Evolutionary conservation across 306 rosid genomes (phyloP).

Genomic region (Geum urbanum): DNA sequence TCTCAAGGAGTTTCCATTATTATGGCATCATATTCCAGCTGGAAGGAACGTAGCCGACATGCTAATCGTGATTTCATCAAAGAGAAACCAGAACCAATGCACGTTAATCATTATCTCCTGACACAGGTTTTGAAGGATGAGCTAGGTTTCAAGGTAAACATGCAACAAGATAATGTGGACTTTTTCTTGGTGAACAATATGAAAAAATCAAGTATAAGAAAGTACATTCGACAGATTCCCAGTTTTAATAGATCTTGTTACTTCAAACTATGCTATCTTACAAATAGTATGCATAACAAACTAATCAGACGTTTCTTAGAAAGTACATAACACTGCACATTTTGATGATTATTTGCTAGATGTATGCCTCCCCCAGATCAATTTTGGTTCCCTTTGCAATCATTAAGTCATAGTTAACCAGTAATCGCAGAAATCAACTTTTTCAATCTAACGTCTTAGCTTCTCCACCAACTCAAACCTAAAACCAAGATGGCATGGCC

Average conservation of each 20-base stretch:
- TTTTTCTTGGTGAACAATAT: background rate
- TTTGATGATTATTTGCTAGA: too few relatives aligned
- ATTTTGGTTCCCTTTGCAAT: too few relatives aligned
- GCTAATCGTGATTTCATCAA: conserved; percentile 17
- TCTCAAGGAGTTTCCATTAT: conserved; percentile 68
- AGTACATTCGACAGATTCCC: background rate
- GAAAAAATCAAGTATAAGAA: background rate
- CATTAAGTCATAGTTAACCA: too few relatives aligned
- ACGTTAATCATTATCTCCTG: conserved; percentile 33
- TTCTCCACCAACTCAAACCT: too few relatives aligned
- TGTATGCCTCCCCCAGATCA: too few relatives aligned
- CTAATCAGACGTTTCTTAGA: background rate
- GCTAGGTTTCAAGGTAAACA: conserved; percentile 65
- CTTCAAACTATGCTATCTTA: background rate
- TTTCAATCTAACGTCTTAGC: too few relatives aligned
- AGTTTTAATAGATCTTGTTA: background rate
- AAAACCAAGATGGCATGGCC: too few relatives aligned
- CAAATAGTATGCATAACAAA: background rate
- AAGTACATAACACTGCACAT: background rate
- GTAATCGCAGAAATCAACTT: too few relatives aligned
- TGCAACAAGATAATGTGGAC: background rate
- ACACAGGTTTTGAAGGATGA: conserved; percentile 61
- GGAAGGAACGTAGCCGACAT: conserved; percentile 65
- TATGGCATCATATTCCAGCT: conserved; percentile 75
- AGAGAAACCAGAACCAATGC: too few relatives aligned